Evolutionary conservation across 2,329 filamentous ascomycete species (phyloP), one percentile per base, ranked within the genome.

Genomic region (Gyromitra esculenta): DNA sequence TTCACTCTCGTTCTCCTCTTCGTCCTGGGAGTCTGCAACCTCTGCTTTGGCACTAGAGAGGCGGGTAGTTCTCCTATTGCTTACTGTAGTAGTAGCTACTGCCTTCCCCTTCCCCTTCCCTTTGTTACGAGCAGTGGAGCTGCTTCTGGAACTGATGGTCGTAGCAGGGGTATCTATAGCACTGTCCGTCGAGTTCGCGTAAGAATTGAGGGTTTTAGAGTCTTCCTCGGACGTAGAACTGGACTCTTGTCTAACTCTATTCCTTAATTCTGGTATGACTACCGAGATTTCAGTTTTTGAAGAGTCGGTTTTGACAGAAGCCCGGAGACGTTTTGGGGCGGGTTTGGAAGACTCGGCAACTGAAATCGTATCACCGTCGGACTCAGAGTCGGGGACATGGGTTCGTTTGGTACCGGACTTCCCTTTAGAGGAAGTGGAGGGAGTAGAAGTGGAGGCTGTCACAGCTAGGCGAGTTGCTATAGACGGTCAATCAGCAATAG

Each of bases 1-100:
- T 70, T 84, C 77, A 63, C 85, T 83, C 82, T 88, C 87, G 35
- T 21, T 72, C 35, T 56, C 71, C 57, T 73, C 64, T 11, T 71
- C 63, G 7, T 77, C 59, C 48, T 79, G 73, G 52, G 74, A 77
- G 43, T 78, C 72, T 67, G 63, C 60, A 54, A 59, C 43, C 15
- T 64, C 73, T 56, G 65, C 35, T 52, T 75, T 76, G 18, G 69
- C 9, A 31, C 69, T 50, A 3, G 63, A 69, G 7, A 48, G 18
- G 13, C 48, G 18, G 18, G 63, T 70, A 60, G 57, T 57, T 67
- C 64, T 71, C 56, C 68, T 59, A 18, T 21, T 48, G n/a, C 3
- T 35, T 21, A 25, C 37, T 13, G 62, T 31, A 50, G 41, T 15
- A 52, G 37, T 45, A 60, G 56, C 48, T 8, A 35, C 31, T 52